Evolutionary conservation across 2,329 filamentous ascomycete species (phyloP).

Genomic region (Aureobasidium sp.): DNA sequence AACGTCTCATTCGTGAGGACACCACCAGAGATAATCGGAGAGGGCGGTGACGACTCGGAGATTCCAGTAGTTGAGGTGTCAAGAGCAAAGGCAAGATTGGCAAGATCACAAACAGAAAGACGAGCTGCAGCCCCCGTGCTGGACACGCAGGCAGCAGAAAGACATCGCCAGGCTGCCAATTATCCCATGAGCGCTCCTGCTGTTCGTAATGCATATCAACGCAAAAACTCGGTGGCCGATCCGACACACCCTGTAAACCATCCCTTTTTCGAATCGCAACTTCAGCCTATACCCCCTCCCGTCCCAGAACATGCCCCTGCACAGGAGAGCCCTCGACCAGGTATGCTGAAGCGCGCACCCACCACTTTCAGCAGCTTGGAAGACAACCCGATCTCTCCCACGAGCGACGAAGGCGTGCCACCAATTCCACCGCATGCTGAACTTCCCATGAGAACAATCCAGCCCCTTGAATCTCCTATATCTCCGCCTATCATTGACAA

Average conservation of each 20-base stretch:
- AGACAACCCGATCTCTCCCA: neutral
- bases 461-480: neutral
- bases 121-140: conserved; percentile 18
- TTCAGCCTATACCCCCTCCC: neutral
- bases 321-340: neutral
- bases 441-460: neutral
- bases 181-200: conserved; percentile 4
- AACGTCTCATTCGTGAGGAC: conserved; percentile 67
- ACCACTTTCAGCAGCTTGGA: conserved; percentile 5
- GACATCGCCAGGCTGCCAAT: neutral
- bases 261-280: conserved; percentile 1
- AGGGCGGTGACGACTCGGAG: conserved; percentile 82
- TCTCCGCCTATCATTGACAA: neutral
- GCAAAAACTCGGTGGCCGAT: conserved; percentile 3
- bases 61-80: conserved; percentile 66
- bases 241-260: conserved; percentile 9
- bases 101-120: conserved; percentile 25
- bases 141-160: conserved; percentile 1
- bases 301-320: neutral
- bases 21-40: conserved; percentile 75
- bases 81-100: conserved; percentile 40
- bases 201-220: neutral
- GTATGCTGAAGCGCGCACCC: neutral
- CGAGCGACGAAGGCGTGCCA: neutral
- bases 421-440: neutral